phyloP scores from a whole-genome alignment of 139 green algal genomes.

The Spirogloea muscicola region DNA sequence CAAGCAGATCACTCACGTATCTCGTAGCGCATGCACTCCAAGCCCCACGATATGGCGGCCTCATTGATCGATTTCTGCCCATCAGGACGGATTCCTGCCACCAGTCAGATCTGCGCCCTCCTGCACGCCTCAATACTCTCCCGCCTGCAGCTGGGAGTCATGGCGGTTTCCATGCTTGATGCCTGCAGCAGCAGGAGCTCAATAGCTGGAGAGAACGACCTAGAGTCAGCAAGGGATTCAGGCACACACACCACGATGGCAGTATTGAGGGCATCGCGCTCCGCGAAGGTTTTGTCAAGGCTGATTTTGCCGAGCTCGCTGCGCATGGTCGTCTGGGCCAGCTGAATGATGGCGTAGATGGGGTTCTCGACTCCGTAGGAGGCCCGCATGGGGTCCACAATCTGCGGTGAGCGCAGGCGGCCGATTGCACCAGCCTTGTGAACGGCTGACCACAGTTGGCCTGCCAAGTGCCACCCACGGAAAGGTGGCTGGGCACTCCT shows the following conservation, averaged over 20 bases:
- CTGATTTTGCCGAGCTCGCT: constrained; percentile 96
- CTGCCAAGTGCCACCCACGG: too few relatives aligned
- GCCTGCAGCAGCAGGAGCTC: too few relatives aligned
- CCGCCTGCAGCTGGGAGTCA: too few relatives aligned
- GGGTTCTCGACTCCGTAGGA: constrained; percentile 92
- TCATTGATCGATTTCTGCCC: constrained; percentile 67
- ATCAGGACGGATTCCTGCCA: too few relatives aligned
- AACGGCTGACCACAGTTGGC: too few relatives aligned
- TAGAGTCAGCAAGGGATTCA: constrained; percentile 9
- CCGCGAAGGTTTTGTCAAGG: constrained; percentile 93
- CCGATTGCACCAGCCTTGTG: too few relatives aligned
- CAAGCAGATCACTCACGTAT: constrained; percentile 37
- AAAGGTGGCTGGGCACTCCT: too few relatives aligned
- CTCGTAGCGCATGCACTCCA: constrained; percentile 80
- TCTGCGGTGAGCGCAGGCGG: too few relatives aligned
- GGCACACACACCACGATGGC: constrained; percentile 69
- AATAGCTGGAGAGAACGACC: too few relatives aligned
- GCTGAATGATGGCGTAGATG: constrained; percentile 85
- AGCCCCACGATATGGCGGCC: constrained; percentile 82
- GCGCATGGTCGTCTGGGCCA: constrained; percentile 94
- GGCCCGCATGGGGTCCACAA: constrained; percentile 80
- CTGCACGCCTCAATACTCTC: too few relatives aligned
- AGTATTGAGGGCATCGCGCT: constrained; percentile 85
- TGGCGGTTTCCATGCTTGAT: too few relatives aligned
- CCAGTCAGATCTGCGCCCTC: too few relatives aligned